Evolutionary conservation across 148 eudicot species (phyloP).

Genomic region (Polygonum aviculare): DNA sequence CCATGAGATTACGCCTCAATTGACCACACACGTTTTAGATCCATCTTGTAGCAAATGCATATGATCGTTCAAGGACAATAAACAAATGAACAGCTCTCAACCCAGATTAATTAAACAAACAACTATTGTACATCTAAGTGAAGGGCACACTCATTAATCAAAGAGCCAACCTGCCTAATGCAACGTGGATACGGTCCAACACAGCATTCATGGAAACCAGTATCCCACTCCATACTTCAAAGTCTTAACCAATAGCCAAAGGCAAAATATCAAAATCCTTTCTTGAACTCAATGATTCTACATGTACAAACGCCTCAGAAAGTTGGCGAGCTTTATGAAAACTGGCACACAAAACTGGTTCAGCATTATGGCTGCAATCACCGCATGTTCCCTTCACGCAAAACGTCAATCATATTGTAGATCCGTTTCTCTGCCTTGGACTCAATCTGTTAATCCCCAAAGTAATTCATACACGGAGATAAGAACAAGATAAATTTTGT

Average conservation of each 20-base stretch:
- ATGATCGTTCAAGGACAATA: too few relatives aligned
- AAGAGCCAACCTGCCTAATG: not conserved
- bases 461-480: not conserved
- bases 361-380: conserved; percentile 11
- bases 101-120: too few relatives aligned
- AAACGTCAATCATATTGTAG: conserved; percentile 64
- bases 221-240: not conserved
- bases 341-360: not conserved
- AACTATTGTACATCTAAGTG: not conserved
- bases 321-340: not conserved
- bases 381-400: conserved; percentile 60
- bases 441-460: conserved; percentile 37
- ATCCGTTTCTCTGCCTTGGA: conserved; percentile 63
- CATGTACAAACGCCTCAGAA: not conserved
- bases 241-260: not conserved
- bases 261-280: not conserved
- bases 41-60: too few relatives aligned
- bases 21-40: too few relatives aligned
- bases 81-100: too few relatives aligned
- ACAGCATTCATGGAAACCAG: not conserved
- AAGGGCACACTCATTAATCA: not conserved
- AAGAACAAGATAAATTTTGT: not conserved
- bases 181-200: not conserved
- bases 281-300: not conserved
- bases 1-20: too few relatives aligned